Percentiles rank a stretch among this genome's conserved stretches.
These are phyloP conservation scores for Primulina huaijiensis DNA, from an alignment of 257 asterid species.

Conservation along the genomic window DNA sequence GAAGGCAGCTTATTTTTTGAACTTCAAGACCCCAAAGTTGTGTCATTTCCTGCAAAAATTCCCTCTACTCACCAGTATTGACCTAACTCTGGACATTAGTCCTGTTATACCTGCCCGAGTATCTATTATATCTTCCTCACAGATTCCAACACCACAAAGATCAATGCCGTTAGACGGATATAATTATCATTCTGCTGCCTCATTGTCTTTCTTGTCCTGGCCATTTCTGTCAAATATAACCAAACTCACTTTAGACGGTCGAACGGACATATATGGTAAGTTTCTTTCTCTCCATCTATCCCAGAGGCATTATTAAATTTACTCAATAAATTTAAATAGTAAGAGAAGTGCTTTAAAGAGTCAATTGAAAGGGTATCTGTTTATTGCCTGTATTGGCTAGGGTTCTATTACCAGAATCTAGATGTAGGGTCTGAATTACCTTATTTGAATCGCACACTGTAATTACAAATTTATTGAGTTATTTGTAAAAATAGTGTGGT, in stretches of 20 bases:
- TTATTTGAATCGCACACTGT: too few species aligned
- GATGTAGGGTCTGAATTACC: background rate
- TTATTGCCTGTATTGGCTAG: background rate
- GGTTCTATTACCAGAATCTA: background rate
- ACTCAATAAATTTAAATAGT: background rate
- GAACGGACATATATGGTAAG: constrained; percentile 70
- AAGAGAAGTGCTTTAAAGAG: background rate
- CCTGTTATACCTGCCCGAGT: constrained; percentile 60
- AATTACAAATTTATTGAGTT: too few species aligned
- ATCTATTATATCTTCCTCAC: constrained; percentile 44
- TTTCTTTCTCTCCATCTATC: constrained; percentile 14
- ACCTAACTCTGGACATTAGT: constrained; percentile 63
- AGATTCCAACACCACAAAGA: constrained; percentile 30
- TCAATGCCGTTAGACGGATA: constrained; percentile 25
- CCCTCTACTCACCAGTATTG: constrained; percentile 53
- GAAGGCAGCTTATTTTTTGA: constrained; percentile 57
- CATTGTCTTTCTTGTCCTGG: constrained; percentile 27
- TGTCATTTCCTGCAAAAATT: constrained; percentile 49
- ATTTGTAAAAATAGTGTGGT: too few species aligned
- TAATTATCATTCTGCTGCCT: constrained; percentile 26
- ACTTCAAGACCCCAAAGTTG: constrained; percentile 44
- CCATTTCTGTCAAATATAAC: constrained; percentile 43
- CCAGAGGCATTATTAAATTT: background rate
- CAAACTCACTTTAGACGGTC: constrained; percentile 71
- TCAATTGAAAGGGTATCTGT: background rate